Percentiles rank a stretch among this genome's conserved stretches.
phyloP scores from a whole-genome alignment of 768 basidiomycete genomes.

The Pilatotrama ljubarskyi region DNA sequence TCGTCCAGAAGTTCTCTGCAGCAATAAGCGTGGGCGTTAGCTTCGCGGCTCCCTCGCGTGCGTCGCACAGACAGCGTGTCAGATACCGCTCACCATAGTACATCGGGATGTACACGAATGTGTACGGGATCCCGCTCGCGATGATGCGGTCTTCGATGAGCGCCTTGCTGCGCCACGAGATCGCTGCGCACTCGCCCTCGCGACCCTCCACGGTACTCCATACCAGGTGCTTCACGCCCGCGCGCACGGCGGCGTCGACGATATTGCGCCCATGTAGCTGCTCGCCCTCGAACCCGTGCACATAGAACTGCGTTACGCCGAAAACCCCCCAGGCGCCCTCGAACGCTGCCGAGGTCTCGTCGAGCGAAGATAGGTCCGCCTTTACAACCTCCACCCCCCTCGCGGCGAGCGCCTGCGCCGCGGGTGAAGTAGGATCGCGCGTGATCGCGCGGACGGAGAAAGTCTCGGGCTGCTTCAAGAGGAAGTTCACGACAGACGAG shows the following conservation, averaged over 20 bases:
- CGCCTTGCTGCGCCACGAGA: constrained; percentile 12
- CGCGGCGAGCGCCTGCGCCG: constrained; percentile 8
- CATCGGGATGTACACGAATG: constrained; percentile 13
- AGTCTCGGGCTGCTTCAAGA: constrained; percentile 8
- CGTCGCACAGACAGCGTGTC: neutral
- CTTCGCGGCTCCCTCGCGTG: neutral
- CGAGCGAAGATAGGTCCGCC: constrained; percentile 10
- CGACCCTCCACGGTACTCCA: constrained; percentile 14
- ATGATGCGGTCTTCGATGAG: constrained; percentile 12
- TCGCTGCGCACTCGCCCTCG: constrained; percentile 14
- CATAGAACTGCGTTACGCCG: constrained; percentile 13
- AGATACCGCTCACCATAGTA: constrained; percentile 4
- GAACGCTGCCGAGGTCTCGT: constrained; percentile 10
- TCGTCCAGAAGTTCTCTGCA: constrained; percentile 15
- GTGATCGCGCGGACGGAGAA: constrained; percentile 16
- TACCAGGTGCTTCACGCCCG: constrained; percentile 11
- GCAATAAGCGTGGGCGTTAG: neutral
- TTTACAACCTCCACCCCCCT: constrained; percentile 14
- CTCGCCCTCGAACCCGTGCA: constrained; percentile 13
- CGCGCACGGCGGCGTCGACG: constrained; percentile 9
- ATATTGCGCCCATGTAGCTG: constrained; percentile 11
- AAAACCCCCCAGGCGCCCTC: constrained; percentile 11
- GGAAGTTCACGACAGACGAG: constrained; percentile 12
- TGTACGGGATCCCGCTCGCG: constrained; percentile 13
- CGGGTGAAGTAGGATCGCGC: constrained; percentile 6